Percentiles rank a stretch among this genome's conserved stretches.
Conservation (phyloP, 129 eudicot genomes). For the Scalesia atractyloides region DNA sequence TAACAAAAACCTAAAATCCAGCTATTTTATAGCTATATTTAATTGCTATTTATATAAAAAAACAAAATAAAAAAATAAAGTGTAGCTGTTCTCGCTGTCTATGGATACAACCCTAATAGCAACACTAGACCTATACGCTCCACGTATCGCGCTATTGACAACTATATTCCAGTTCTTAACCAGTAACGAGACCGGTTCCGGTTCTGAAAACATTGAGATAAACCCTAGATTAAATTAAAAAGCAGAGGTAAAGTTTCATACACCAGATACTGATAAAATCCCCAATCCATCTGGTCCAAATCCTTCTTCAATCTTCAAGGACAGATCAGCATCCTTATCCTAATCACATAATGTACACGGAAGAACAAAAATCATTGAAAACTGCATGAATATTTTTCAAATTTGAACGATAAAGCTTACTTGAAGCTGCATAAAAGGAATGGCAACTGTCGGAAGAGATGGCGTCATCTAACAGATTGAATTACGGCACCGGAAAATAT, state of each 20-base stretch:
- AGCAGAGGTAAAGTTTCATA: slow-evolving; percentile 31
- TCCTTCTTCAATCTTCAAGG: slow-evolving; percentile 71
- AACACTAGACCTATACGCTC: no score
- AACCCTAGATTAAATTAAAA: neutral
- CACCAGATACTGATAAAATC: slow-evolving; percentile 69
- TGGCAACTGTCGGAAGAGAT: slow-evolving; percentile 51
- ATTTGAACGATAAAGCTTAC: slow-evolving; percentile 27
- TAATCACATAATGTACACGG: slow-evolving; percentile 23
- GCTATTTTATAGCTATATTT: no score
- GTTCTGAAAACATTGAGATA: neutral
- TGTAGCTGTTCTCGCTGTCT: no score
- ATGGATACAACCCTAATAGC: no score
- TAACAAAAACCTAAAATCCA: no score
- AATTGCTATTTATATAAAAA: no score
- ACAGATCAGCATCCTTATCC: slow-evolving; percentile 77
- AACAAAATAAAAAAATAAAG: no score
- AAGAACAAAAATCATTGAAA: neutral
- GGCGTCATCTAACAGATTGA: slow-evolving; percentile 22
- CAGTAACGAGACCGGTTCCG: no score
- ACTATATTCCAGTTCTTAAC: no score
- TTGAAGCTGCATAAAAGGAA: slow-evolving; percentile 50
- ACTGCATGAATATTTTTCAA: neutral
- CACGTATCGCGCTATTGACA: no score
- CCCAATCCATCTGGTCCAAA: slow-evolving; percentile 92
- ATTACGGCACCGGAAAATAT: neutral